These are phyloP conservation scores for Colletotrichum cereale DNA, from an alignment of 2,329 filamentous ascomycete species.

Conservation along the genomic window DNA sequence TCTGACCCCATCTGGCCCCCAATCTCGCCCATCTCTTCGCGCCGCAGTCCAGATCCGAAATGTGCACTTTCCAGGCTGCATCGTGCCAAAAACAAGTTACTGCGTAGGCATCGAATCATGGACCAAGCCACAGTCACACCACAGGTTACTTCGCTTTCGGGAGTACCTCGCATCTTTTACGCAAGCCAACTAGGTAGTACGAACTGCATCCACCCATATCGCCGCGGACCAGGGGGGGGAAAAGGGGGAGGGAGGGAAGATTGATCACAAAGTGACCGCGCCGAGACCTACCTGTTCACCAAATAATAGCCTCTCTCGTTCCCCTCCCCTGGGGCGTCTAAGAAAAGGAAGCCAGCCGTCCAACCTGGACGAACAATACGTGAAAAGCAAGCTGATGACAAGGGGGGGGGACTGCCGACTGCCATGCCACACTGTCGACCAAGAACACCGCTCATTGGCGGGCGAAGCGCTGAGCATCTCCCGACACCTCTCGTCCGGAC, in stretches of 20 bases:
- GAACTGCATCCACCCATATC: not conserved
- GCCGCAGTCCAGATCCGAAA: constrained; percentile 8
- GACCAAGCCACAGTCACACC: constrained; percentile 21
- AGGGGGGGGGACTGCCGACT: constrained; percentile 1
- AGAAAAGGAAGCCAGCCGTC: not conserved
- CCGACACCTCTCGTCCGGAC: not conserved
- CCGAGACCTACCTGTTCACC: not conserved
- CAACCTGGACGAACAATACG: not conserved
- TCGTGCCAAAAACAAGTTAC: not conserved
- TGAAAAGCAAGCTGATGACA: not conserved
- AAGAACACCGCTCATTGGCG: constrained; percentile 23
- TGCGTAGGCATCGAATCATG: constrained; percentile 3
- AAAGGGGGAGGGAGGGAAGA: not conserved
- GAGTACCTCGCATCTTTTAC: constrained; percentile 25
- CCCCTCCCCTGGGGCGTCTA: not conserved
- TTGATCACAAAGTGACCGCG: not conserved
- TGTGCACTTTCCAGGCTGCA: not conserved
- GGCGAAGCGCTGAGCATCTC: constrained; percentile 17
- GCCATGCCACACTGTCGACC: constrained; percentile 16
- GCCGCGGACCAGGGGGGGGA: not conserved
- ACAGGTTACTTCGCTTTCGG: constrained; percentile 4
- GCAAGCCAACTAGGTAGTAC: not conserved
- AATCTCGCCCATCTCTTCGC: constrained; percentile 18
- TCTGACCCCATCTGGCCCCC: constrained; percentile 25
- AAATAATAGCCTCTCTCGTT: no score